phyloP scores from a whole-genome alignment of 1,284 basidiomycete genomes.

The Ceratobasidium sp. region DNA sequence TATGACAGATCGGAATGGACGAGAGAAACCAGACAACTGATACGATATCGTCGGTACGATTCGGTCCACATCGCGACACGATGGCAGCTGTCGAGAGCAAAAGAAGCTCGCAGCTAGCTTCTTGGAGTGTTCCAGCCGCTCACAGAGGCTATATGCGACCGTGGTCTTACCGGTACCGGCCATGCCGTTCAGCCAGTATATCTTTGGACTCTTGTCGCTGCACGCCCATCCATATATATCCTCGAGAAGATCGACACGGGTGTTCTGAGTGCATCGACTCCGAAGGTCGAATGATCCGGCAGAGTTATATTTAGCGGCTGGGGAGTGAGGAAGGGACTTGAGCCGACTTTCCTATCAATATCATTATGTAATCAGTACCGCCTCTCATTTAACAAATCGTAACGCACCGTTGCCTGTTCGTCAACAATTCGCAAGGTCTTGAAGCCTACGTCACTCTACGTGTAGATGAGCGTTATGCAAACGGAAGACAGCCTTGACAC shows the following conservation, averaged over 20 bases:
- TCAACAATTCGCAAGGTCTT: too few species aligned
- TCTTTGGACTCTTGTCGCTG: neutral
- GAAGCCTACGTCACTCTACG: too few species aligned
- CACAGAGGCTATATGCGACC: conserved; percentile 28
- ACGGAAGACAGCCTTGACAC: neutral
- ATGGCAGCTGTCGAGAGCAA: conserved; percentile 21
- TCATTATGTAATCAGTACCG: neutral
- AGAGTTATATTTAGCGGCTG: conserved; percentile 4
- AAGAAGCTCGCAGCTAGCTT: conserved; percentile 21
- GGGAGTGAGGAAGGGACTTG: neutral
- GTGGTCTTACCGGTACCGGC: conserved; percentile 5
- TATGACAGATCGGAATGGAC: neutral
- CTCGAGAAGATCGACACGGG: neutral
- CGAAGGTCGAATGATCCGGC: neutral
- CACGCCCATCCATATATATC: neutral
- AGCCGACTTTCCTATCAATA: conserved; percentile 2
- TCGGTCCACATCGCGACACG: neutral
- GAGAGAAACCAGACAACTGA: too few species aligned
- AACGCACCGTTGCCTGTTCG: too few species aligned
- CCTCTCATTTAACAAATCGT: neutral
- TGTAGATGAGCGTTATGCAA: neutral
- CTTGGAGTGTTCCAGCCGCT: neutral
- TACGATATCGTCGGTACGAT: neutral
- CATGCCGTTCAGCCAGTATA: conserved; percentile 5
- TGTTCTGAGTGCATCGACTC: neutral